Evolutionary conservation across 176 grass and related monocot species (phyloP).

Genomic region (Musa acuminata): DNA sequence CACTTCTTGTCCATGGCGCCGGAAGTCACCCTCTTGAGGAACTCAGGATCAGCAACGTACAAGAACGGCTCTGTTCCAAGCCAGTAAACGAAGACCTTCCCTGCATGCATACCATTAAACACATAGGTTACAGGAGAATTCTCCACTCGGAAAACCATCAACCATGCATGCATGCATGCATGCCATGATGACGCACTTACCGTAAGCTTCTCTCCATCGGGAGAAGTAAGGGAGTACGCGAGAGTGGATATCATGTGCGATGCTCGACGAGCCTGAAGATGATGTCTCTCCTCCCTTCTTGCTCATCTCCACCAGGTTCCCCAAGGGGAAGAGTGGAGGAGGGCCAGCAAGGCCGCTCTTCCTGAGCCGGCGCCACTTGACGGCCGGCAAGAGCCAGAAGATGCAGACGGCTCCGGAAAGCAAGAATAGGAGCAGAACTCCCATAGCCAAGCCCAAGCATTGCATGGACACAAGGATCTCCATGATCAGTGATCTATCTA

Average conservation of each 20-base stretch:
- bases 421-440: background rate
- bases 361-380: background rate
- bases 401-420: slow-evolving; percentile 12
- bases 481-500: background rate
- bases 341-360: slow-evolving; percentile 29
- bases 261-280: background rate
- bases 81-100: slow-evolving; percentile 85
- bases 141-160: background rate
- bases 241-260: slow-evolving; percentile 47
- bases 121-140: background rate
- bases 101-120: slow-evolving; percentile 4
- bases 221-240: slow-evolving; percentile 71
- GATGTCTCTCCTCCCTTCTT: background rate
- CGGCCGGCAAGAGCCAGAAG: slow-evolving; percentile 22
- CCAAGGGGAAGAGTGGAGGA: slow-evolving; percentile 28
- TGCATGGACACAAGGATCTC: background rate
- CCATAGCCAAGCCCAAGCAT: background rate
- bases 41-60: slow-evolving; percentile 78
- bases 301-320: slow-evolving; percentile 36
- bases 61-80: slow-evolving; percentile 79
- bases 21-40: slow-evolving; percentile 45
- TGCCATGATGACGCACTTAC: background rate
- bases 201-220: slow-evolving; percentile 46
- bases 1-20: slow-evolving; percentile 46
- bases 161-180: background rate